These are phyloP conservation scores for Pseudevernia furfuracea DNA, from an alignment of 495 filamentous ascomycete genomes.

Conservation along the genomic window DNA sequence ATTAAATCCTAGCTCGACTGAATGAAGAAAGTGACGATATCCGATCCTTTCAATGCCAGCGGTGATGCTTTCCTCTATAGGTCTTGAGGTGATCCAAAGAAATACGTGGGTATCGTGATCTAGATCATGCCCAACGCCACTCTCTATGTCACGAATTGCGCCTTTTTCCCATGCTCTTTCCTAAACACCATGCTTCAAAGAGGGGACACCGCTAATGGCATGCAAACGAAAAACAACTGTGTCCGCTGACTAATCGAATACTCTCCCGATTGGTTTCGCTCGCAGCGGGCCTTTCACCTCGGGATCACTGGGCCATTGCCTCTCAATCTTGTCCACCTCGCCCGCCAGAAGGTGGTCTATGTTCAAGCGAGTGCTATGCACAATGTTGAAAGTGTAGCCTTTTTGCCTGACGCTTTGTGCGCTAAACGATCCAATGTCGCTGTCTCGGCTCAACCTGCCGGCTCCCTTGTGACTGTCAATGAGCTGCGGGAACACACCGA, in stretches of 20 bases:
- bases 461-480: constrained; percentile 41
- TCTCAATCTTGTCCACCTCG: constrained; percentile 11
- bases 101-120: constrained; percentile 1
- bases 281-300: constrained; percentile 6
- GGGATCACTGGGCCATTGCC: constrained; percentile 19
- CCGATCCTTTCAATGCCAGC: background rate
- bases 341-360: constrained; percentile 18
- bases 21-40: background rate
- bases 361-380: constrained; percentile 36
- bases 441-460: constrained; percentile 34
- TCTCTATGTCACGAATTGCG: background rate
- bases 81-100: background rate
- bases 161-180: background rate
- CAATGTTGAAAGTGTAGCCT: constrained; percentile 39
- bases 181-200: background rate
- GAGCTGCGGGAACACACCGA: constrained; percentile 41
- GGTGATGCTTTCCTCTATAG: background rate
- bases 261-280: constrained; percentile 4
- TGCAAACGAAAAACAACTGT: background rate
- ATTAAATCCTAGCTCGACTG: background rate
- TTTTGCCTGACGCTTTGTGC: constrained; percentile 29
- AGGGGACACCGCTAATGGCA: background rate
- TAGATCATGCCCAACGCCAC: background rate
- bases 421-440: constrained; percentile 36
- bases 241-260: background rate